Base-by-base conservation (phyloP, 2,329 filamentous ascomycete species). In the Fusarium nanum region DNA sequence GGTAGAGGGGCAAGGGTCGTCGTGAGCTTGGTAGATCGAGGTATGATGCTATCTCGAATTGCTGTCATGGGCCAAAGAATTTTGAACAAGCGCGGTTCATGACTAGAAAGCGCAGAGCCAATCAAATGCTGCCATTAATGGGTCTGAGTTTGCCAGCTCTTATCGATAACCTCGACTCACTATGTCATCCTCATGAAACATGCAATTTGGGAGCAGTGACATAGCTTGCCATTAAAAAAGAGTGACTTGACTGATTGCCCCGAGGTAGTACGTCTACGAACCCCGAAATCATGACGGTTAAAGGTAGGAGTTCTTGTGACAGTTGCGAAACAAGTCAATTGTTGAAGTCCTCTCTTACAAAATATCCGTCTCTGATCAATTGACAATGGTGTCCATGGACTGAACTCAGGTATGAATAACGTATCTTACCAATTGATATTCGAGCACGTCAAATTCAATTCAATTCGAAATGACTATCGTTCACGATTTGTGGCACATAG, bases 71-170 rank as follows among this genome's bases (percentile, higher is more conserved):
- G 45, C 32, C 54, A 71, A 73, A 75, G 73, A 75, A 75, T 69
- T 67, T 64, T 63, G 67, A 66, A 71, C 54, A 71, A 62, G 56
- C 50, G 50, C 46, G 34, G 56, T 56, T 56, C 56, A 48, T 47
- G 32, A 23, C 30, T n/a, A n/a, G 27, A n/a, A 32, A 46, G 59
- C 66, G 67, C 62, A 32, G 68, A 37, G 18, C 73, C 72, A 73
- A 55, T 48, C 40, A 53, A 18, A 7, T 7, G 12, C 28, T 60
- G 45, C 22, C 22, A 57, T 50, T 41, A 27, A 40, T 66, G 49
- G 44, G n/a, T 30, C 67, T 34, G 40, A 34, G 20, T 32, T 37
- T 28, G 6, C 18, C 42, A 93, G 8, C 84, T 61, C 47, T 65
- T 73, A 73, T 73, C 68, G 68, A 73, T 73, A 73, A 62, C 56